Percentiles rank a stretch among this genome's conserved stretches.
phyloP scores from a whole-genome alignment of 208 protist species.

The Naegleria fowleri region DNA sequence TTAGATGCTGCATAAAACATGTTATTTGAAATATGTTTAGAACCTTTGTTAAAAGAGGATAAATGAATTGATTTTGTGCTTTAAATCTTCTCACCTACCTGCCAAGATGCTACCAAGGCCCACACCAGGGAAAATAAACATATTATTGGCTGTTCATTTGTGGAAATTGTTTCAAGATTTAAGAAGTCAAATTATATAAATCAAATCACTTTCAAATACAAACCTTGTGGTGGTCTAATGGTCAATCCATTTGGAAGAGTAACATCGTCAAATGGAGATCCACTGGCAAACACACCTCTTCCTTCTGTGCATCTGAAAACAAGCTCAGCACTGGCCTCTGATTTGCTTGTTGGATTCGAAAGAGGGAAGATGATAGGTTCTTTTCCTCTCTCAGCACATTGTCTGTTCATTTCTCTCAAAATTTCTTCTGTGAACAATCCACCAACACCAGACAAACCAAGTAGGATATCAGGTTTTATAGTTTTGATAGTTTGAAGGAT shows the following conservation, averaged over 20 bases:
- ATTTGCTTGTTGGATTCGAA: constrained; percentile 80
- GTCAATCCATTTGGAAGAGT: constrained; percentile 50
- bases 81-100: background rate
- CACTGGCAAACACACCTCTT: constrained; percentile 81
- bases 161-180: no score
- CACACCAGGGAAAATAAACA: background rate
- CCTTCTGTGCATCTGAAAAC: constrained; percentile 86
- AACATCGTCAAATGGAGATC: constrained; percentile 84
- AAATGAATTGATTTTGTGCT: no score
- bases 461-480: constrained; percentile 86
- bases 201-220: no score
- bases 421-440: constrained; percentile 86
- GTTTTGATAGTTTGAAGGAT: constrained; percentile 63
- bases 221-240: background rate
- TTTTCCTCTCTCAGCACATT: constrained; percentile 44
- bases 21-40: background rate
- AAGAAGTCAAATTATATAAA: no score
- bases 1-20: background rate
- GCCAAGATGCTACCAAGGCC: background rate
- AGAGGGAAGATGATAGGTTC: constrained; percentile 92
- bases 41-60: no score
- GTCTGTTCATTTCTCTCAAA: constrained; percentile 61
- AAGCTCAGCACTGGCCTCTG: constrained; percentile 78
- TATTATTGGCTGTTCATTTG: background rate
- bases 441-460: constrained; percentile 82